A percentile compares a stretch with the other conserved stretches of the same genome.
Conservation (phyloP, 2,329 filamentous ascomycete genomes). For the Ascochyta pisi region DNA sequence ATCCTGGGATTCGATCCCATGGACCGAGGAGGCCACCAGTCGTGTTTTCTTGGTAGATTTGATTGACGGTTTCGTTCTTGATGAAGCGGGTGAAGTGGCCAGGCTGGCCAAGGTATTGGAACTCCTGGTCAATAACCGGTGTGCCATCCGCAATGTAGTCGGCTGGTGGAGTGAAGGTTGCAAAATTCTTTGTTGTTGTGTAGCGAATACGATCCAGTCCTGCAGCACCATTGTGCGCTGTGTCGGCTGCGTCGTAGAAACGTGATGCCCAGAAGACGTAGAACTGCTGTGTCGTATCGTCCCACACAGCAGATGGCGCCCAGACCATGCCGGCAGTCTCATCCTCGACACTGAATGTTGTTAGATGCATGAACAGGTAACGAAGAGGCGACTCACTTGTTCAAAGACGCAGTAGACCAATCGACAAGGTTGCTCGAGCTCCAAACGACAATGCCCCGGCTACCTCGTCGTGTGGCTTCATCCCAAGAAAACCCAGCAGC, state of each 20-base stretch:
- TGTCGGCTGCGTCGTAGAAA: conserved; percentile 26
- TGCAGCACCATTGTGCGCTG: conserved; percentile 13
- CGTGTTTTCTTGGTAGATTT: conserved; percentile 19
- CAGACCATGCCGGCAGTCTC: conserved; percentile 21
- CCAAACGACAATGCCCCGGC: conserved; percentile 18
- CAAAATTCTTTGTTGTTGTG: conserved; percentile 20
- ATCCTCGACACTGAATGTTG: conserved; percentile 9
- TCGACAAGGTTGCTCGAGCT: conserved; percentile 16
- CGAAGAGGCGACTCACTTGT: not conserved
- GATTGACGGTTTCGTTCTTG: conserved; percentile 15
- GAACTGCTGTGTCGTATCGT: conserved; percentile 4
- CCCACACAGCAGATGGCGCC: conserved; percentile 13
- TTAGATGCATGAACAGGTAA: not conserved
- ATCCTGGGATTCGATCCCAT: conserved; percentile 9
- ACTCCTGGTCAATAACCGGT: conserved; percentile 20
- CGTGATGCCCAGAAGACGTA: not conserved
- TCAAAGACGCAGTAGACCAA: conserved; percentile 17
- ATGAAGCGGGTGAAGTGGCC: conserved; percentile 20
- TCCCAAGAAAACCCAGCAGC: conserved; percentile 18
- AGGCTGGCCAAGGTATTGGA: conserved; percentile 19
- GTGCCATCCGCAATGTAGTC: conserved; percentile 14
- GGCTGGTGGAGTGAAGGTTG: conserved; percentile 11
- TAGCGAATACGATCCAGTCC: conserved; percentile 15
- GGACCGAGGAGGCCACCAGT: conserved; percentile 14
- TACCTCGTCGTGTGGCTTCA: conserved; percentile 13